These are phyloP conservation scores for Pseudocercospora macadamiae DNA, from an alignment of 2,329 filamentous ascomycete genomes.

Conservation along the genomic window DNA sequence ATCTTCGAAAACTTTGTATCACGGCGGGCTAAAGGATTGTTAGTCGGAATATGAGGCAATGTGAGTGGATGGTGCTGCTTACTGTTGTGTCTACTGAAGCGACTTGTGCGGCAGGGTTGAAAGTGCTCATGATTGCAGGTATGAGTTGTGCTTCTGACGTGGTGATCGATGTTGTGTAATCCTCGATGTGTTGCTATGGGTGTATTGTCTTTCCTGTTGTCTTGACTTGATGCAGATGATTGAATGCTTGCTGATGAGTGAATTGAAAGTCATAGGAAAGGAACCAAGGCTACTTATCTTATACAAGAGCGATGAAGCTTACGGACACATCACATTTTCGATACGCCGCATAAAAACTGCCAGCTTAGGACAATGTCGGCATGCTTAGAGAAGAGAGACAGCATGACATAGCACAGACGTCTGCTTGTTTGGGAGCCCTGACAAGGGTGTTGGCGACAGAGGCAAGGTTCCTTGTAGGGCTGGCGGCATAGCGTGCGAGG, in stretches of 20 bases:
- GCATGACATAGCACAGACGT: neutral
- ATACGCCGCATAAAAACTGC: neutral
- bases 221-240: neutral
- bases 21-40: slow-evolving; percentile 9
- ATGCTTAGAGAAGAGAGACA: slow-evolving; percentile 1
- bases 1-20: neutral
- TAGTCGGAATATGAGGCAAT: neutral
- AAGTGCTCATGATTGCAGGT: slow-evolving; percentile 1
- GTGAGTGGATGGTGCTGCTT: neutral
- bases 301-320: slow-evolving; percentile 1
- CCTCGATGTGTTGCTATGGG: neutral
- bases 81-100: slow-evolving; percentile 10
- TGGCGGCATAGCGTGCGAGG: neutral
- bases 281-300: neutral
- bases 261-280: no score
- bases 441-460: slow-evolving; percentile 1
- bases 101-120: slow-evolving; percentile 3
- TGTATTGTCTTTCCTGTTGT: neutral
- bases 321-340: neutral
- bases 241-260: no score
- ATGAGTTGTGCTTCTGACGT: slow-evolving; percentile 8
- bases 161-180: neutral
- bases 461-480: slow-evolving; percentile 7
- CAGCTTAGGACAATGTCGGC: slow-evolving; percentile 3
- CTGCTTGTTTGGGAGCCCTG: slow-evolving; percentile 1